Conservation (phyloP, 768 basidiomycete genomes). For the Coprinopsis strossmayeri region DNA sequence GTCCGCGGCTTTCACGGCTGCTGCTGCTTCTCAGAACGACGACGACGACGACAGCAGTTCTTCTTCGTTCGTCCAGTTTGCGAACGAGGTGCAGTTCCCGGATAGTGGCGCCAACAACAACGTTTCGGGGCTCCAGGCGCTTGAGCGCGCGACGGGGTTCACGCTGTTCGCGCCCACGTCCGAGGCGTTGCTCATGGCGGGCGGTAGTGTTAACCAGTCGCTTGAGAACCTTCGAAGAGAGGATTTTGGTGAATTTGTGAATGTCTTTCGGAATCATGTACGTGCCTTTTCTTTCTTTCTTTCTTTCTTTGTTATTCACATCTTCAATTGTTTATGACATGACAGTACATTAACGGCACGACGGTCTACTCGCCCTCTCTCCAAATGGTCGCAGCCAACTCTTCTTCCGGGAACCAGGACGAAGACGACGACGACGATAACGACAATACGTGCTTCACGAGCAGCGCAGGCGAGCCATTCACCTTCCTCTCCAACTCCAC, state of each 20-base stretch:
- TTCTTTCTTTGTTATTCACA: neutral
- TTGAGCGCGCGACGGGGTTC: conserved; percentile 36
- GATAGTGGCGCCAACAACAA: conserved; percentile 23
- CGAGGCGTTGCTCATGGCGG: conserved; percentile 27
- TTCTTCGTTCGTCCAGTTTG: conserved; percentile 26
- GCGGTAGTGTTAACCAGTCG: conserved; percentile 22
- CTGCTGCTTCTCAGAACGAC: conserved; percentile 38
- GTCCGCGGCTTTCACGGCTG: conserved; percentile 31
- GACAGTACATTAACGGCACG: conserved; percentile 62
- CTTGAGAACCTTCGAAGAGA: conserved; percentile 31
- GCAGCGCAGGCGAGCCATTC: conserved; percentile 52
- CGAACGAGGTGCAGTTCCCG: conserved; percentile 20
- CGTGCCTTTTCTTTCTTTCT: conserved; percentile 15
- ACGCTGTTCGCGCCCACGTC: conserved; percentile 66
- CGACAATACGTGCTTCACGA: conserved; percentile 31
- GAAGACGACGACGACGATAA: conserved; percentile 11
- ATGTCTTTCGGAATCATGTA: conserved; percentile 57
- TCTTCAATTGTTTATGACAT: too few relatives aligned
- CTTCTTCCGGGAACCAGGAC: conserved; percentile 9
- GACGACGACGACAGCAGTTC: too few relatives aligned
- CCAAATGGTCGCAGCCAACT: conserved; percentile 10
- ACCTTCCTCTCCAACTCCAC: conserved; percentile 46
- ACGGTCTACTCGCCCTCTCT: conserved; percentile 55
- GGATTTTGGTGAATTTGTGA: conserved; percentile 29
- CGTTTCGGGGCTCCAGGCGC: conserved; percentile 26